These are phyloP conservation scores for Vigna reflexopilosa DNA, from an alignment of 306 rosid species.

Conservation along the genomic window DNA sequence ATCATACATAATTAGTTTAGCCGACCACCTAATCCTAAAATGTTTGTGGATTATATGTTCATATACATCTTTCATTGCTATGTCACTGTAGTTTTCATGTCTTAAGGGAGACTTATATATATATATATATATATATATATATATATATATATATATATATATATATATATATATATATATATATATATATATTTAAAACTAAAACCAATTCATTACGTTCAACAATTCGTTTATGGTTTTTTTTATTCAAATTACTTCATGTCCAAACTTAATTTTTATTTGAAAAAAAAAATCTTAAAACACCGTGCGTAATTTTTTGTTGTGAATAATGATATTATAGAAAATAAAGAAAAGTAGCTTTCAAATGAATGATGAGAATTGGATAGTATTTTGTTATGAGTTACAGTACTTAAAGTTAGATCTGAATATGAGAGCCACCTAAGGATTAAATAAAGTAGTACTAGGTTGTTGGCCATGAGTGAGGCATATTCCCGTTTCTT, in stretches of 20 bases:
- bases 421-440: conserved; percentile 37
- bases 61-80: background rate
- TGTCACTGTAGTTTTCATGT: background rate
- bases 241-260: background rate
- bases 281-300: too few relatives aligned
- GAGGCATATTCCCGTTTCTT: conserved; percentile 48
- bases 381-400: conserved; percentile 1
- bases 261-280: background rate
- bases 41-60: background rate
- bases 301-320: background rate
- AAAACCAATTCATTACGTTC: background rate
- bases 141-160: too few relatives aligned
- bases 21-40: conserved; percentile 9
- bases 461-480: conserved; percentile 84
- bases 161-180: too few relatives aligned
- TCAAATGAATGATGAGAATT: background rate
- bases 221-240: background rate
- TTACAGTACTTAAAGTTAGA: conserved; percentile 38
- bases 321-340: background rate
- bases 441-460: conserved; percentile 53
- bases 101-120: too few relatives aligned
- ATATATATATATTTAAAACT: background rate
- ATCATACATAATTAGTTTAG: background rate
- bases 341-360: conserved; percentile 19
- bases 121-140: too few relatives aligned